Percentiles rank a stretch among this genome's conserved stretches.
Conservation (phyloP, 139 green algal genomes). For the Volvox africanus region DNA sequence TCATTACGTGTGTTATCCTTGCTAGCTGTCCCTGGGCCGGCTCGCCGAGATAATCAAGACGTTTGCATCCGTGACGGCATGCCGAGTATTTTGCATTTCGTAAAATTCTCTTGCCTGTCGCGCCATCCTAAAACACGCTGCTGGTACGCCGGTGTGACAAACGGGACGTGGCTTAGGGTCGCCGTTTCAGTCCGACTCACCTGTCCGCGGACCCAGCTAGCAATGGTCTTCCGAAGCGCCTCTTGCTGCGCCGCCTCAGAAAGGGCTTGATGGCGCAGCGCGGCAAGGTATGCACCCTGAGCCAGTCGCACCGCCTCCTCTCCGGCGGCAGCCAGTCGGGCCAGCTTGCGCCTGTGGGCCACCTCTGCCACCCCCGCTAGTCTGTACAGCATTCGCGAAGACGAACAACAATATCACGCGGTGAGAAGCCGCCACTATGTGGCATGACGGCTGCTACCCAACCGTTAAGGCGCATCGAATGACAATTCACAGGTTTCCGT, state of each 20-base stretch:
- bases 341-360: slow-evolving; percentile 40
- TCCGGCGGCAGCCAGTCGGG: slow-evolving; percentile 43
- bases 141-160: no score
- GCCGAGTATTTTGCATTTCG: no score
- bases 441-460: no score
- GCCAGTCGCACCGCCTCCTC: slow-evolving; percentile 52
- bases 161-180: no score
- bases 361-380: slow-evolving; percentile 49
- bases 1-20: background rate
- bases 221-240: slow-evolving; percentile 16
- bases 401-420: no score
- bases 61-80: no score
- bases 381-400: slow-evolving; percentile 6
- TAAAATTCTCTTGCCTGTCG: no score
- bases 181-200: background rate
- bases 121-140: no score
- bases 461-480: no score
- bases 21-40: background rate
- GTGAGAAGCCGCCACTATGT: no score
- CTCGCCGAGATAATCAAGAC: background rate
- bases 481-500: no score
- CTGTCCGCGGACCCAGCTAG: slow-evolving; percentile 47
- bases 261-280: slow-evolving; percentile 26
- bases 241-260: slow-evolving; percentile 51
- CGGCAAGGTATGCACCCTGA: slow-evolving; percentile 35